These are phyloP conservation scores for Kluyveromyces starmeri DNA, from an alignment of 805 yeast genomes.

Conservation along the genomic window DNA sequence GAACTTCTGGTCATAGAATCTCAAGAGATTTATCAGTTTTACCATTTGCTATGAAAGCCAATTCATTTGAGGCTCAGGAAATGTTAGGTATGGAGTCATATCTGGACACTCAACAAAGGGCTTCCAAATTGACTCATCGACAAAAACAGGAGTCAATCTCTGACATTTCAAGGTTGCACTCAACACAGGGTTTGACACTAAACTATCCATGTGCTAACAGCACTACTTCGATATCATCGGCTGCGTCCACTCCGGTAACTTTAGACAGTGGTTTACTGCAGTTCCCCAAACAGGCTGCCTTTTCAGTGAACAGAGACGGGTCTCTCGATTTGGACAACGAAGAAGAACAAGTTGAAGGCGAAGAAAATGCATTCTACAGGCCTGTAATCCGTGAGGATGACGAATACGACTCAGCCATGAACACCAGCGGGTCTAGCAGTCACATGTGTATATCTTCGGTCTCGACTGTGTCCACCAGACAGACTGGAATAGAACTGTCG, in stretches of 20 bases:
- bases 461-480: slow-evolving; percentile 12
- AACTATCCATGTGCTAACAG: neutral
- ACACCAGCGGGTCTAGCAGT: slow-evolving; percentile 8
- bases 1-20: slow-evolving; percentile 19
- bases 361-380: slow-evolving; percentile 7
- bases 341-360: too few relatives aligned
- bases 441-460: slow-evolving; percentile 14
- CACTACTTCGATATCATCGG: slow-evolving; percentile 7
- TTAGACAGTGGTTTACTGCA: slow-evolving; percentile 8
- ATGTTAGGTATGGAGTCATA: slow-evolving; percentile 12
- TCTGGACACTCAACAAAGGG: slow-evolving; percentile 18
- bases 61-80: slow-evolving; percentile 6
- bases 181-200: slow-evolving; percentile 4
- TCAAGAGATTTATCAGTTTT: slow-evolving; percentile 22
- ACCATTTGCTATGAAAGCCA: slow-evolving; percentile 9
- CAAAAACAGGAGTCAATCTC: slow-evolving; percentile 28
- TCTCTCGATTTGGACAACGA: slow-evolving; percentile 9
- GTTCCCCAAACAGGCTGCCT: slow-evolving; percentile 9
- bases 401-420: neutral
- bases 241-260: slow-evolving; percentile 18
- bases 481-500: slow-evolving; percentile 8
- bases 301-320: slow-evolving; percentile 8
- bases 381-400: slow-evolving; percentile 1
- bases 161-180: slow-evolving; percentile 13
- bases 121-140: slow-evolving; percentile 14